Evolutionary conservation across 2,329 filamentous ascomycete species (phyloP).

Genomic region (Ophiostoma sp.): DNA sequence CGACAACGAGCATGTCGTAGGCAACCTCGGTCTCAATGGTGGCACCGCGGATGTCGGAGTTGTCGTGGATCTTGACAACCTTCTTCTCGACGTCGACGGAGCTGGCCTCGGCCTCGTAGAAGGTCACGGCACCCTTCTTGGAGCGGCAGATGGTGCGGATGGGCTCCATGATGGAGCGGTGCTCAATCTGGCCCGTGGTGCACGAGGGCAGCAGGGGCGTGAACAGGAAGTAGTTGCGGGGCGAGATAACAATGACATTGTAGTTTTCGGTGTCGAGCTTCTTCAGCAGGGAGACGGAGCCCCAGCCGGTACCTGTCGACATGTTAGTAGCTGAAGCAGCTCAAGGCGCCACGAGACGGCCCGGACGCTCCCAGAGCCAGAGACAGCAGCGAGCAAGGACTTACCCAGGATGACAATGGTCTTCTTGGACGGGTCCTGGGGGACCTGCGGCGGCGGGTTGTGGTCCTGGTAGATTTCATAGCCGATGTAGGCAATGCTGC

Average conservation of each 20-base stretch:
- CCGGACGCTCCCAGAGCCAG: background rate
- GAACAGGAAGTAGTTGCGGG: slow-evolving; percentile 99
- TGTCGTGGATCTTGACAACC: slow-evolving; percentile 82
- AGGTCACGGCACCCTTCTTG: slow-evolving; percentile 90
- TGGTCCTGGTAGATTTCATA: slow-evolving; percentile 80
- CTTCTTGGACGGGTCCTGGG: slow-evolving; percentile 86
- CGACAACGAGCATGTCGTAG: slow-evolving; percentile 97
- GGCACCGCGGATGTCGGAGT: slow-evolving; percentile 85
- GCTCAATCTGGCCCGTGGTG: slow-evolving; percentile 94
- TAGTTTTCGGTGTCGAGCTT: slow-evolving; percentile 99
- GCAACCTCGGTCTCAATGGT: slow-evolving; percentile 79
- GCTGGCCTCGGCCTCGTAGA: slow-evolving; percentile 95
- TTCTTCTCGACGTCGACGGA: slow-evolving; percentile 91
- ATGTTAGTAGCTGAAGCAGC: slow-evolving; percentile 21
- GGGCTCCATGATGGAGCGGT: slow-evolving; percentile 99
- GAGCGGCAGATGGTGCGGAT: slow-evolving; percentile 91
- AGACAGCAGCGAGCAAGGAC: slow-evolving; percentile 17
- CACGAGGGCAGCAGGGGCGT: slow-evolving; percentile 95
- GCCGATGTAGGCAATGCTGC: slow-evolving; percentile 62
- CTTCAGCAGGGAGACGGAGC: slow-evolving; percentile 89
- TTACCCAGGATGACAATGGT: slow-evolving; percentile 91
- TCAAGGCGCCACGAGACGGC: background rate
- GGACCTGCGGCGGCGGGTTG: slow-evolving; percentile 71
- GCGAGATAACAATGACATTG: slow-evolving; percentile 96
- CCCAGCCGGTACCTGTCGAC: slow-evolving; percentile 82